These are phyloP conservation scores for Botrytis fabae DNA, from an alignment of 2,329 filamentous ascomycete genomes.

Conservation along the genomic window DNA sequence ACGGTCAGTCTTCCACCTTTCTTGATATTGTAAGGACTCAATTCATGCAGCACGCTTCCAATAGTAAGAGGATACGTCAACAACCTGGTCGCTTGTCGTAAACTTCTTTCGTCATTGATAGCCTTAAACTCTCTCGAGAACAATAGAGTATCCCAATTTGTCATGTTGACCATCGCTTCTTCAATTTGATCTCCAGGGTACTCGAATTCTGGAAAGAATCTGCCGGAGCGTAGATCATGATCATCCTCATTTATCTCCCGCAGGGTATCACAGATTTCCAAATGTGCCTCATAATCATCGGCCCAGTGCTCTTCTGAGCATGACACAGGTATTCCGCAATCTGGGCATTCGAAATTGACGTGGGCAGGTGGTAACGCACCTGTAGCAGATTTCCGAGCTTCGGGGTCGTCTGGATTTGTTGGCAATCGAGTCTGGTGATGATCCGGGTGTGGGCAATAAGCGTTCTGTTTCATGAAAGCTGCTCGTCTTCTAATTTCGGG, in stretches of 20 bases:
- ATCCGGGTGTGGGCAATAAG: conserved; percentile 86
- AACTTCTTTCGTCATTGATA: conserved; percentile 83
- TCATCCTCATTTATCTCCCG: conserved; percentile 97
- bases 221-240: conserved; percentile 86
- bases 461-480: conserved; percentile 88
- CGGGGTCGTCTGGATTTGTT: conserved; percentile 62
- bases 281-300: conserved; percentile 89
- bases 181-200: conserved; percentile 89
- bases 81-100: conserved; percentile 90
- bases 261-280: conserved; percentile 89
- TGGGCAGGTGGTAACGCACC: conserved; percentile 69
- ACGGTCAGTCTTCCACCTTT: conserved; percentile 73
- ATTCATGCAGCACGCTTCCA: conserved; percentile 86
- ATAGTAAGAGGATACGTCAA: conserved; percentile 93
- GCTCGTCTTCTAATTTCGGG: conserved; percentile 85
- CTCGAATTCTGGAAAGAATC: conserved; percentile 90
- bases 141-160: conserved; percentile 96
- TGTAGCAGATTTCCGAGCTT: conserved; percentile 56
- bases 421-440: conserved; percentile 75
- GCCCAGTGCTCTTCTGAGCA: conserved; percentile 95
- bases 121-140: conserved; percentile 91
- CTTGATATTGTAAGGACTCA: conserved; percentile 87
- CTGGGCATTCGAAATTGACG: conserved; percentile 91
- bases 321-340: conserved; percentile 91
- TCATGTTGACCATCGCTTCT: conserved; percentile 93